A percentile compares a stretch with the other conserved stretches of the same genome.
Conservation (phyloP, 352 stramenopile genomes). For the Phytophthora palmivora region DNA sequence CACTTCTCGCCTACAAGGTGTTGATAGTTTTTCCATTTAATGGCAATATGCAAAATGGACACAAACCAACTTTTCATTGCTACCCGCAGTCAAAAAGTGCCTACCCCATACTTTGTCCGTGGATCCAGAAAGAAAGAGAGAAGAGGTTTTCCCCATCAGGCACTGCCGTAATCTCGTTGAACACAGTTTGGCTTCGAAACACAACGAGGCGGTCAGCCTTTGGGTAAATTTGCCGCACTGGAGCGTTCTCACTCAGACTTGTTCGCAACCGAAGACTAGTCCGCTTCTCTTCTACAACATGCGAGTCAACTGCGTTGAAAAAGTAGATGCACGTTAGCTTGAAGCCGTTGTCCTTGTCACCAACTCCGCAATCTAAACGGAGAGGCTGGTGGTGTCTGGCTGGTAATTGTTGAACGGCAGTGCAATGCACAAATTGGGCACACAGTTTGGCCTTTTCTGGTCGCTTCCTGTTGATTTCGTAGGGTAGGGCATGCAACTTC, state of each 20-base stretch:
- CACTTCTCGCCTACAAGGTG: too few relatives aligned
- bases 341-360: conserved; percentile 81
- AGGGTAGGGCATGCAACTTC: conserved; percentile 79
- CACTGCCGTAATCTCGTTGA: conserved; percentile 71
- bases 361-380: conserved; percentile 70
- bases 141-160: conserved; percentile 44
- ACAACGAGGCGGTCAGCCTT: conserved; percentile 65
- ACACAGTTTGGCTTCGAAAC: conserved; percentile 71
- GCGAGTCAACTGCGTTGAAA: conserved; percentile 40
- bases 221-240: conserved; percentile 41
- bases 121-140: conserved; percentile 86
- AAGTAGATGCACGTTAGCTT: conserved; percentile 84
- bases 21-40: too few relatives aligned
- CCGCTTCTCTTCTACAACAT: conserved; percentile 9
- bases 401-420: conserved; percentile 57
- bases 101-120: conserved; percentile 60
- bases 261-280: conserved; percentile 47
- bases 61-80: neutral
- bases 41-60: too few relatives aligned
- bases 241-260: conserved; percentile 32
- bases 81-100: neutral
- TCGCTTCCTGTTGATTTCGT: conserved; percentile 84
- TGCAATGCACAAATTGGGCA: conserved; percentile 74
- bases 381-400: conserved; percentile 54
- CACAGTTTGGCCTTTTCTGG: conserved; percentile 52